A percentile compares a stretch with the other conserved stretches of the same genome.
phyloP scores from a whole-genome alignment of 805 yeast species.

The Priceomyces carsonii region DNA sequence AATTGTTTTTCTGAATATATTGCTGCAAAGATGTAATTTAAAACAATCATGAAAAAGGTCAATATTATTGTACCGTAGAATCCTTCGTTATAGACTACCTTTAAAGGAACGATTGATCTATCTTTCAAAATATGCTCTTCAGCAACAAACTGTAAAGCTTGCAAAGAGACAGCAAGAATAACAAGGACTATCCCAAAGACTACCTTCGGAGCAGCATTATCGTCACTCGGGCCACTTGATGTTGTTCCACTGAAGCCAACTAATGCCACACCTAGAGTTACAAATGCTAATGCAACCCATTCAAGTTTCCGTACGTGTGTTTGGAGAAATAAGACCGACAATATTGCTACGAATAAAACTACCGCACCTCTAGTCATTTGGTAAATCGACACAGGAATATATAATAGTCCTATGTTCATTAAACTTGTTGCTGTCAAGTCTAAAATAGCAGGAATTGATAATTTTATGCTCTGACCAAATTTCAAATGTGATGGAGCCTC shows the following conservation, averaged over 20 bases:
- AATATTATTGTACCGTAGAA: conserved; percentile 57
- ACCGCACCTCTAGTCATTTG: conserved; percentile 86
- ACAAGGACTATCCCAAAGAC: conserved; percentile 60
- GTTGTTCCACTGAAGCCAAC: conserved; percentile 72
- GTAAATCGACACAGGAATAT: conserved; percentile 76
- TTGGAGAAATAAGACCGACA: conserved; percentile 63
- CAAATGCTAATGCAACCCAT: conserved; percentile 67
- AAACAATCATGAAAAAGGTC: conserved; percentile 42
- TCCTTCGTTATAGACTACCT: conserved; percentile 75
- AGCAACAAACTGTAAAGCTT: conserved; percentile 75
- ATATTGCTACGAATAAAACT: conserved; percentile 72
- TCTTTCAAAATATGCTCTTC: conserved; percentile 67
- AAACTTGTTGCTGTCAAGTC: conserved; percentile 75
- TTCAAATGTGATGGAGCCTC: conserved; percentile 9
- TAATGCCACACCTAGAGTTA: conserved; percentile 65
- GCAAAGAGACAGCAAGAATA: conserved; percentile 61
- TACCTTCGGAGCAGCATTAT: conserved; percentile 22
- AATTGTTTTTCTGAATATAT: conserved; percentile 31
- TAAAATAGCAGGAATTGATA: conserved; percentile 65
- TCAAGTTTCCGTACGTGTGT: conserved; percentile 58
- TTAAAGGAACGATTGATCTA: conserved; percentile 57
- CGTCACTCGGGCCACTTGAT: conserved; percentile 15
- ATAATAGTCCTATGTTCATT: conserved; percentile 71
- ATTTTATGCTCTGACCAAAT: conserved; percentile 19
- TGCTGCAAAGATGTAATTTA: conserved; percentile 43